Conservation (phyloP, 78 protist species). For the Guillardia theta region DNA sequence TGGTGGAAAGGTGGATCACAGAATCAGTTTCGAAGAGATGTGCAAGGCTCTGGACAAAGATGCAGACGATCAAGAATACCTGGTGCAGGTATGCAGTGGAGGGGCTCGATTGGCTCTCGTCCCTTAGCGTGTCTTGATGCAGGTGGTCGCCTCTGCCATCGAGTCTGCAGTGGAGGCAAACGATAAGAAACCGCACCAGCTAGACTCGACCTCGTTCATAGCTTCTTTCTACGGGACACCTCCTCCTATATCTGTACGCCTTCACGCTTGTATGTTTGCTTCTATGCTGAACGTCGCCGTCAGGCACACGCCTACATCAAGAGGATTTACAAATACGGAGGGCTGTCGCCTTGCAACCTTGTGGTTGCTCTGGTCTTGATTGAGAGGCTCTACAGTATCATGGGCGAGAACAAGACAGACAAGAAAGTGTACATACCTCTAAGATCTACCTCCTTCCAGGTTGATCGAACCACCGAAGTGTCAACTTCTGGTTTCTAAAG, state of each 20-base stretch:
- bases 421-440: not conserved
- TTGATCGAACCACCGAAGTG: too few species aligned
- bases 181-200: not conserved
- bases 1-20: too few species aligned
- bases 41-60: not conserved
- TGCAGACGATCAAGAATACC: not conserved
- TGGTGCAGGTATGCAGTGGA: not conserved
- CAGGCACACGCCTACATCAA: not conserved
- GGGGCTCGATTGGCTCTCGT: not conserved
- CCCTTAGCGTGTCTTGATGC: not conserved
- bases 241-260: not conserved
- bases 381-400: not conserved
- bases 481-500: too few species aligned
- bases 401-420: not conserved
- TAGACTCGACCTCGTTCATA: not conserved
- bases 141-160: not conserved
- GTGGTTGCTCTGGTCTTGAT: not conserved
- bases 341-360: not conserved
- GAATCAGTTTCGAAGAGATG: not conserved
- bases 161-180: not conserved
- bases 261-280: not conserved
- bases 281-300: too few species aligned
- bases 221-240: not conserved
- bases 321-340: not conserved
- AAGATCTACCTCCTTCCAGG: not conserved